These are phyloP conservation scores for Candida chilensis DNA, from an alignment of 805 yeast species.

Conservation along the genomic window DNA sequence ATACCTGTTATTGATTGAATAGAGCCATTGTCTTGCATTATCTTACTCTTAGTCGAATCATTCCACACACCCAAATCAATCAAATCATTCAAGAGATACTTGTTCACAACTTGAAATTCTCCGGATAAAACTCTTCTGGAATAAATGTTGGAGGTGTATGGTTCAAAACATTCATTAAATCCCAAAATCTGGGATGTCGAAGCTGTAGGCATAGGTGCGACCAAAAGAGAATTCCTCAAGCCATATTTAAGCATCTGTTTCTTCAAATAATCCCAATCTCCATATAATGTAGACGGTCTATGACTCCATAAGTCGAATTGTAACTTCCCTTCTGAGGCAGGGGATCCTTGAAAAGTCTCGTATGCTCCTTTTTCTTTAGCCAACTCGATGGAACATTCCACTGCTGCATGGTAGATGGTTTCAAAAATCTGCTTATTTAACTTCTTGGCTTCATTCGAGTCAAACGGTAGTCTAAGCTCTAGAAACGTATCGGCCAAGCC, in stretches of 20 bases:
- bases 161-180: constrained; percentile 55
- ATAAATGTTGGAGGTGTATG: constrained; percentile 53
- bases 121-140: constrained; percentile 57
- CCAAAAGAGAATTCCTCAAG: constrained; percentile 47
- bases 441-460: constrained; percentile 46
- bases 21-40: constrained; percentile 49
- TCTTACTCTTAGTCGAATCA: constrained; percentile 46
- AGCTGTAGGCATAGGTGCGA: constrained; percentile 65
- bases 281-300: constrained; percentile 47
- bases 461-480: constrained; percentile 48
- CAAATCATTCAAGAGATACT: constrained; percentile 47
- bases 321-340: constrained; percentile 47
- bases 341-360: constrained; percentile 44
- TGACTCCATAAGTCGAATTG: constrained; percentile 52
- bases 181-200: constrained; percentile 57
- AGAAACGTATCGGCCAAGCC: constrained; percentile 54
- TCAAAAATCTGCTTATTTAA: constrained; percentile 53
- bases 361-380: constrained; percentile 43
- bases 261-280: constrained; percentile 51
- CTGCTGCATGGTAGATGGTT: constrained; percentile 52
- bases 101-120: constrained; percentile 56
- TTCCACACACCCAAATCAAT: constrained; percentile 52
- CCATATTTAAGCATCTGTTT: constrained; percentile 39
- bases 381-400: constrained; percentile 48
- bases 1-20: constrained; percentile 44